Base-by-base conservation (phyloP, 441 rosid species). In the Syzygium syzygioides region DNA sequence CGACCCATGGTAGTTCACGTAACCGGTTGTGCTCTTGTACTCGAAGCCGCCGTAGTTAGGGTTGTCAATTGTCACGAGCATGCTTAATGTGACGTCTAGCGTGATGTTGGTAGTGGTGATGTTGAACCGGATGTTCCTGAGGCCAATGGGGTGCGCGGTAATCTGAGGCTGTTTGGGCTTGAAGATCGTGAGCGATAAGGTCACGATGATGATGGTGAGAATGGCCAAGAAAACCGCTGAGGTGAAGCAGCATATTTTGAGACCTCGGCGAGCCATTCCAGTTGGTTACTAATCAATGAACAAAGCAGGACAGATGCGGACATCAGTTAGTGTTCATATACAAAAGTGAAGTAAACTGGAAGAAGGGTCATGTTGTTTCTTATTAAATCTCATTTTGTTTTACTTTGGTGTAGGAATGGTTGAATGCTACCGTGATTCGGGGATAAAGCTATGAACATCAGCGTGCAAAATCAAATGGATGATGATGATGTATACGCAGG, bases 91-190 rank as follows among this genome's bases (percentile, higher is more conserved):
- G 34, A 60, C 32, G 14, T 60, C 34, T 28, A 28, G 34, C 34
- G 17, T 60, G 68, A 60, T 18, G 14, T 60, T 60, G 68, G 34
- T 14, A 64, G 18, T 5, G 48, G 48, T 23, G 41, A 41, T 41
- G 25, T 32, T 54, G 62, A 85, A 20, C 50, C 64, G 52, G 50
- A 89, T 18, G 88, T 87, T 54, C 55, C 87, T 85, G 10, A 91
- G 88, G 34, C 90, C 93, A 6, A 71, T 18, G 23, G 90, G 90
- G 32, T 85, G 89, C 60, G 89, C 89, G 0, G 86, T 87, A 85
- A 93, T 86, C n/a, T 79, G 32, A 5, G 94, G 94, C 30, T 92
- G 80, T 79, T 91, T 92, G 15, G 91, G 92, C 79, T 92, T 92
- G 88, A 93, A 93, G 62, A 93, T 59, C 10, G 94, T 91, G 52